Evolutionary conservation across 257 asterid species (phyloP), one percentile per base, ranked within the genome.

Genomic region (Solanum gracilifrons): DNA sequence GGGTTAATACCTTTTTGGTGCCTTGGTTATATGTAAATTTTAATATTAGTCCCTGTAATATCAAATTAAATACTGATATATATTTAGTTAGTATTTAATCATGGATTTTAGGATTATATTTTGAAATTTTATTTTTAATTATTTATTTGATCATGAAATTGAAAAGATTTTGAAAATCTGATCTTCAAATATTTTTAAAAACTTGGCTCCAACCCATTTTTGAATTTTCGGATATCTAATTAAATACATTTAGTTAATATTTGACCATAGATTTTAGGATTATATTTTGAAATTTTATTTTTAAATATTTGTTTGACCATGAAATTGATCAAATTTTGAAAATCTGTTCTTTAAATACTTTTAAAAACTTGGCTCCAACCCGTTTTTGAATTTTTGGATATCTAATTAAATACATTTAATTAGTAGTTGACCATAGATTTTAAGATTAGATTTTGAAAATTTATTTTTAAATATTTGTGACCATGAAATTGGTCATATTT

Each of bases 111-210:
- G 64, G 5, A 20, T 55, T 55, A 55, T 9, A 55, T 55, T 51
- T 55, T 55, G 9, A 18, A 51, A 55, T 18, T 18, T 55, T 18
- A 18, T 55, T 55, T 55, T 18, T 3, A 58, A 58, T 20, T 58
- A 58, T 58, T 7, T 20, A 20, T 55, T 58, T 58, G 25, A 1
- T 3, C 5, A 7, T 20, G 5, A 7, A 48, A 8, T 58, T 58
- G 0, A 58, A 16, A 6, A 20, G 2, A 7, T 3, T 0, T 7
- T 20, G 5, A 58, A 55, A 58, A 58, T 7, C 0, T 5, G 0
- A 4, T 23, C 7, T 62, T 62, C 66, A 58, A 58, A 58, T 20
- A 58, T 20, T 58, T 58, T 58, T 20, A 20, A 20, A 58, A 58
- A 58, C 27, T 58, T 58, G 25, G 27, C 66, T 58, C 25, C 27